Percentiles rank a stretch among this genome's conserved stretches.
phyloP scores from a whole-genome alignment of 129 eudicot genomes.

The carrot (Daucus carota) region DNA sequence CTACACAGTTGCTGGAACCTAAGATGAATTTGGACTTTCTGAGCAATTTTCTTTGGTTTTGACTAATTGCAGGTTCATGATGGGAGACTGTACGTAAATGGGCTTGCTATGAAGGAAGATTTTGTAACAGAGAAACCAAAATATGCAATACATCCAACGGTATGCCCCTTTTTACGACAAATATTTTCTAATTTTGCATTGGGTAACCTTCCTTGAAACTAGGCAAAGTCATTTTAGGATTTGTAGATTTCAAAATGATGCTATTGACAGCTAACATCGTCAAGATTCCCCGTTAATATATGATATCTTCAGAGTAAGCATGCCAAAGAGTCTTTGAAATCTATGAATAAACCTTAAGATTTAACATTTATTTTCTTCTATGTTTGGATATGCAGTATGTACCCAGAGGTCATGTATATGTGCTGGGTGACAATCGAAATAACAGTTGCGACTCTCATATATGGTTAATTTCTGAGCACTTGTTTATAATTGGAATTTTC shows the following conservation, averaged over 20 bases:
- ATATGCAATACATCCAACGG: conserved; percentile 2
- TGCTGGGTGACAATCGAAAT: conserved; percentile 21
- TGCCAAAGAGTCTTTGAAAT: not conserved
- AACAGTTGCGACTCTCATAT: conserved; percentile 19
- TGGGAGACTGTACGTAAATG: conserved; percentile 8
- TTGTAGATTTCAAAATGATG: not conserved
- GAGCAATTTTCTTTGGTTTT: not conserved
- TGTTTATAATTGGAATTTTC: not conserved
- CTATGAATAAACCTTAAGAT: not conserved
- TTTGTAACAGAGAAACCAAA: conserved; percentile 8
- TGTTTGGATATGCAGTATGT: conserved; percentile 11
- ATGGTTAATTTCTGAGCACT: conserved; percentile 8
- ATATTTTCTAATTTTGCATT: not conserved
- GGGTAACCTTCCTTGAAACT: not conserved
- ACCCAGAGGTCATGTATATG: conserved; percentile 19
- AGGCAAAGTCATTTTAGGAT: not conserved
- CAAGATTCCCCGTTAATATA: not conserved
- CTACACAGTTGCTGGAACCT: not conserved
- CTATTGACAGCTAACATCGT: not conserved
- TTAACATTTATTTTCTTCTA: not conserved
- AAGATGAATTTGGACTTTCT: not conserved
- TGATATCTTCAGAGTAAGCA: not conserved
- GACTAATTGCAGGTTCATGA: conserved; percentile 12
- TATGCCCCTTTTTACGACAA: not conserved
- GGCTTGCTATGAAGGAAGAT: conserved; percentile 14